Evolutionary conservation across 2,329 filamentous ascomycete genomes (phyloP), one percentile per base, ranked within the genome.

Genomic region (Cladobotryum protrusum): DNA sequence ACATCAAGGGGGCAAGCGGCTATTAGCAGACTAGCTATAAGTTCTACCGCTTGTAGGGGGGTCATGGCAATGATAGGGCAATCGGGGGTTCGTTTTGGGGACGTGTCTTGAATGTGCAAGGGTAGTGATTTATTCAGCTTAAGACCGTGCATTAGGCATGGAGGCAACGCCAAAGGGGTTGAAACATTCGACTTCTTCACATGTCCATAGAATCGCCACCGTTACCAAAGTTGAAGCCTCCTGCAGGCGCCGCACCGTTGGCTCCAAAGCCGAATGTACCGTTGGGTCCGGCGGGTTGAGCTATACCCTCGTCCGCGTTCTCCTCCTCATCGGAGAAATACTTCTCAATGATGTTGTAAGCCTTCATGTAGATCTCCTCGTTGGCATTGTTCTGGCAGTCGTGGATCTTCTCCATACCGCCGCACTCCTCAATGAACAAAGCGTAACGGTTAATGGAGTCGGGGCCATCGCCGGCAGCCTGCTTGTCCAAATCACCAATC

Each of bases 301-400:
- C 86, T 70, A 89, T 81, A 40, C 74, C 75, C 63, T 95, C 89
- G 55, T 90, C 88, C 59, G 90, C 90, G 62, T 91, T 90, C 66
- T 95, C 93, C 49, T 97, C 93, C 60, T 99, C 93, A 64, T 99
- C 93, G 0, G 91, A 96, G 77, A 99, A 99, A 81, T 99, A 99
- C 78, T 96, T 96, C 80, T 99, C 93, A 60, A 99, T 99, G 72
- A 99, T 99, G 81, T 95, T 97, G 81, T 97, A 99, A 0, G 93
- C 93, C 83, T 99, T 99, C 92, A 99, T 97, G 80, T 99, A 99
- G 62, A 99, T 99, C 74, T 99, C 93, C 75, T 99, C 93, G 74
- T 99, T 99, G 76, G 92, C 92, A 64, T 99, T 99, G 77, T 95
- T 96, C 78, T 99, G 93, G 82, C 93, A 97, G 62, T 97, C 92